Evolutionary conservation across 2,329 filamentous ascomycete genomes (phyloP), one percentile per base, ranked within the genome.

Genomic region (Erysiphe pisi): DNA sequence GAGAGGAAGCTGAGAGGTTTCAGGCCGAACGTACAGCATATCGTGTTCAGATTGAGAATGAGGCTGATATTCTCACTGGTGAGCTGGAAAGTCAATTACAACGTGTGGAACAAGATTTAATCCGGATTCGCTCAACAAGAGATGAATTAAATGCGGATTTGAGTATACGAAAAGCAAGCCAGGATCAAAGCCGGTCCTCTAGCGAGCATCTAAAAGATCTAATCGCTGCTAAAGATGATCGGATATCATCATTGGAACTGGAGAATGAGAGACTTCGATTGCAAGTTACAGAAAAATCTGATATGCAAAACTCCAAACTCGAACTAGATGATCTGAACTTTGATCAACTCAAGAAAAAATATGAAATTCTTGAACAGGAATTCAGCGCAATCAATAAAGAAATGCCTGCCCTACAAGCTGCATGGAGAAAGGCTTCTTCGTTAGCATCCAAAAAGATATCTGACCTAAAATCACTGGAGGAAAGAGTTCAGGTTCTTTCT

Each of bases 111-210:
- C 89, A 90, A 47, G 94, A 97, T 82, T 85, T 99, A 61, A 91
- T 92, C 6, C 89, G 95, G 77, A 92, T 99, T 80, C 88, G 95
- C 78, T 90, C 93, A 71, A 87, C 89, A 18, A 88, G 95, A 79
- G 95, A 99, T 82, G 94, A 98, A 82, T 85, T 97, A 18, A 83
- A 92, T 76, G 93, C 93, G 0, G 94, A 97, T 80, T 87, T 93
- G 49, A 88, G 89, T 63, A 90, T 95, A 81, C 87, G 92, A 76
- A 96, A 94, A 82, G 88, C 90, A 0, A 88, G 88, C 77, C 90
- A 94, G 81, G 93, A 95, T 76, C 91, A 94, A 80, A 90, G 93
- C 77, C 88, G 88, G 79, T 85, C 85, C 0, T 89, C 93, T 0
- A 83, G 88, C 8, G 87, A 91, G 31, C 92, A 96, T 78, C 85